These are phyloP conservation scores for Babesia divergens DNA, from an alignment of 169 alveolate species.

Conservation along the genomic window DNA sequence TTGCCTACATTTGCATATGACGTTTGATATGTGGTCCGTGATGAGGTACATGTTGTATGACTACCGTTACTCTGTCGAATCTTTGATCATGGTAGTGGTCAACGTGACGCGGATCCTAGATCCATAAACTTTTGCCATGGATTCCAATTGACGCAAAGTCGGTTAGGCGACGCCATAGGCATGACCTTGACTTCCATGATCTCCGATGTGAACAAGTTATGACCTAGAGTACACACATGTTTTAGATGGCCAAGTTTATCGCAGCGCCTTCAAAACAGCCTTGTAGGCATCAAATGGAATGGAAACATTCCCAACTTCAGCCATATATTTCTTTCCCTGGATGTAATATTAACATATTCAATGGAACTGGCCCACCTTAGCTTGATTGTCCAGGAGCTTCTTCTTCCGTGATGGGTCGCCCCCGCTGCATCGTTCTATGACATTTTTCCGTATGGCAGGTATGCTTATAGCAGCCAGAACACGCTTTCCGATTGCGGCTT, in stretches of 20 bases:
- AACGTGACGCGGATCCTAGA: too few species aligned
- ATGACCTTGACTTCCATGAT: too few species aligned
- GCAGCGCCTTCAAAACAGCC: slow-evolving; percentile 58
- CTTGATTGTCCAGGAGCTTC: slow-evolving; percentile 88
- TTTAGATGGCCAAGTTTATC: background rate
- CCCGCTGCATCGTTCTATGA: slow-evolving; percentile 90
- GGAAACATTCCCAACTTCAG: slow-evolving; percentile 58
- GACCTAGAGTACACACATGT: too few species aligned
- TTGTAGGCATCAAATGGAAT: slow-evolving; percentile 63
- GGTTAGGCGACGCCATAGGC: too few species aligned
- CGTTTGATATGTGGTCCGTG: too few species aligned
- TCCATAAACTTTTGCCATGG: too few species aligned
- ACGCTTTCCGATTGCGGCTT: slow-evolving; percentile 85
- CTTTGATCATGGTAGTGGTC: too few species aligned
- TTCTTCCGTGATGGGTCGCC: slow-evolving; percentile 91
- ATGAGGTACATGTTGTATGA: too few species aligned
- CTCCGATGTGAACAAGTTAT: too few species aligned
- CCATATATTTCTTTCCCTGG: slow-evolving; percentile 65
- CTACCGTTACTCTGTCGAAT: too few species aligned
- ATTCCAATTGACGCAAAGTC: too few species aligned
- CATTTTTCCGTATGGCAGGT: slow-evolving; percentile 87
- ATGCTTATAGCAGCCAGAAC: slow-evolving; percentile 85
- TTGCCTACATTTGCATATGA: too few species aligned
- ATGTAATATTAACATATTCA: background rate
- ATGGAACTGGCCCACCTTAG: slow-evolving; percentile 69